phyloP scores from a whole-genome alignment of 2,329 filamentous ascomycete genomes.

The Cylindrodendrum hubeiense region DNA sequence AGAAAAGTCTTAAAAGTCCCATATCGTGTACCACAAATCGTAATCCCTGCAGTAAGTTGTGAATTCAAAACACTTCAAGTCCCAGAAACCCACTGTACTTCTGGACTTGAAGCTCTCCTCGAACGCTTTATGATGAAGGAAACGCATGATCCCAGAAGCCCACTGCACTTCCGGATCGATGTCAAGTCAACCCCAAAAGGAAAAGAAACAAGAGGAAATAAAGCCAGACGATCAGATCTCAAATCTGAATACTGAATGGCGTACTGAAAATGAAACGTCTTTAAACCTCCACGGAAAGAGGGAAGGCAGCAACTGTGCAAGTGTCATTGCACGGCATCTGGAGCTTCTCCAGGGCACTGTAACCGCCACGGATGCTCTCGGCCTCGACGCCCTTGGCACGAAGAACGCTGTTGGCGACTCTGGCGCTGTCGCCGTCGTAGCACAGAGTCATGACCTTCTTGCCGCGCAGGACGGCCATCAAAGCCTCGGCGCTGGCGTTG shows the following conservation, averaged over 20 bases:
- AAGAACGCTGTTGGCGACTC: conserved; percentile 67
- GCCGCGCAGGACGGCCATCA: conserved; percentile 47
- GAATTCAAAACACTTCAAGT: neutral
- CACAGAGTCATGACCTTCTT: conserved; percentile 62
- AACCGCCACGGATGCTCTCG: conserved; percentile 60
- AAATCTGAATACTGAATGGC: neutral
- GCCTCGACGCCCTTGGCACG: conserved; percentile 62
- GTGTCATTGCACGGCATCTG: conserved; percentile 43
- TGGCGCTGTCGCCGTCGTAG: conserved; percentile 65
- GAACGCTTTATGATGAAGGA: conserved; percentile 8
- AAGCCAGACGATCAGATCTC: neutral
- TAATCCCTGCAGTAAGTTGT: neutral
- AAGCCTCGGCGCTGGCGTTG: conserved; percentile 42
- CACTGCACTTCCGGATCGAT: conserved; percentile 40
- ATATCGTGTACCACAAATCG: neutral
- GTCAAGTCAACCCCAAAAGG: neutral
- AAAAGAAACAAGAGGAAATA: neutral
- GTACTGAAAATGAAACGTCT: neutral
- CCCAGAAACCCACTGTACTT: conserved; percentile 33
- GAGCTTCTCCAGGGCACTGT: conserved; percentile 41
- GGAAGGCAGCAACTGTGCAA: conserved; percentile 37
- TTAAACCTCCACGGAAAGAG: conserved; percentile 42
- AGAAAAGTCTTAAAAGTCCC: conserved; percentile 11
- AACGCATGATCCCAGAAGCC: conserved; percentile 34
- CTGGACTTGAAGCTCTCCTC: conserved; percentile 10